phyloP scores from a whole-genome alignment of 129 eudicot genomes.

The Escallonia herrerae region DNA sequence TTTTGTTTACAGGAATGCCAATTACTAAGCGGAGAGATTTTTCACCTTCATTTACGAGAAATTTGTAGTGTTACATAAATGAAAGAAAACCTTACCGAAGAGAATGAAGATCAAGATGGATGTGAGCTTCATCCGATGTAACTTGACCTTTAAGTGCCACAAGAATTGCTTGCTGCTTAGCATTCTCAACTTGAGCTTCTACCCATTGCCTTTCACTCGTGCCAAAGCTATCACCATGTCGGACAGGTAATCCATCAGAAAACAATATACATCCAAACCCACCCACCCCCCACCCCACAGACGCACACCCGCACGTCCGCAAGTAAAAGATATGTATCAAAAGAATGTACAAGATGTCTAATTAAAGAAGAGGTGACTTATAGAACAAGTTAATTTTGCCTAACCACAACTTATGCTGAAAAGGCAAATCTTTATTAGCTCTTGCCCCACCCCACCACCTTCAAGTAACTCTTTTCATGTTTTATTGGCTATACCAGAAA shows the following conservation, averaged over 20 bases:
- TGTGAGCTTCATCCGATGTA: slow-evolving; percentile 97
- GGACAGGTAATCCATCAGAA: background rate
- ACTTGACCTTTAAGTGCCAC: slow-evolving; percentile 89
- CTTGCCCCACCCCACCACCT: no score
- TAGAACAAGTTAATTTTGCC: background rate
- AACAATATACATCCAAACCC: background rate
- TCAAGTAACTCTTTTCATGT: no score
- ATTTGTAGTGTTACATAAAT: background rate
- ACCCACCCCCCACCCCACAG: background rate
- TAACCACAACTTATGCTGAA: slow-evolving; percentile 2
- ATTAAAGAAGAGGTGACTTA: background rate
- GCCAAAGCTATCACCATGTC: slow-evolving; percentile 83
- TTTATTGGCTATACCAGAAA: no score
- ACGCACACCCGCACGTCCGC: background rate
- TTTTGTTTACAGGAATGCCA: no score
- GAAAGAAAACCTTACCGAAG: slow-evolving; percentile 47
- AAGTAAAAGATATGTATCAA: background rate
- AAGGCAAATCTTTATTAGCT: background rate
- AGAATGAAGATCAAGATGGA: slow-evolving; percentile 97
- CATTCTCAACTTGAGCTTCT: slow-evolving; percentile 99
- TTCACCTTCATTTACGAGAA: no score
- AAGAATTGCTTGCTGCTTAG: slow-evolving; percentile 97
- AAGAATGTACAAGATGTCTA: background rate
- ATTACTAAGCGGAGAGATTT: no score
- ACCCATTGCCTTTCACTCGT: slow-evolving; percentile 99